Conservation (phyloP, 2,329 filamentous ascomycete species). For the Zymoseptoria pseudotritici region DNA sequence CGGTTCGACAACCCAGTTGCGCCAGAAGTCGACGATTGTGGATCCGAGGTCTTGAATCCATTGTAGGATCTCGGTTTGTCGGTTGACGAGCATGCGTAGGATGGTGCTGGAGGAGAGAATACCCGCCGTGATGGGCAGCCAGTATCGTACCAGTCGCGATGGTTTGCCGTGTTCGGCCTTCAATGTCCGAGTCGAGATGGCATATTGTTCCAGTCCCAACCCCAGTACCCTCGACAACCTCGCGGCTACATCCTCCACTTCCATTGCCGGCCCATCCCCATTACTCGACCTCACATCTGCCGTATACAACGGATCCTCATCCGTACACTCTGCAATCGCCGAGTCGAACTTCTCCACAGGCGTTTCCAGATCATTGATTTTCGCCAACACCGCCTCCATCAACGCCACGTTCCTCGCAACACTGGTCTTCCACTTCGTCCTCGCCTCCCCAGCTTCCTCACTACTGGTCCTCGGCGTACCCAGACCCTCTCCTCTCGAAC, state of each 20-base stretch:
- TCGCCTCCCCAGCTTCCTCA: conserved; percentile 7
- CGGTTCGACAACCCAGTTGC: conserved; percentile 91
- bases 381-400: conserved; percentile 76
- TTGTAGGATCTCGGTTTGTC: conserved; percentile 65
- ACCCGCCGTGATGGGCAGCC: conserved; percentile 66
- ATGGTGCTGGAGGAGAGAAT: conserved; percentile 80
- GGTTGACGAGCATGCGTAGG: conserved; percentile 68
- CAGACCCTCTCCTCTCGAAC: conserved; percentile 27
- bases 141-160: conserved; percentile 70
- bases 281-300: conserved; percentile 23
- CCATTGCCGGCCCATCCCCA: conserved; percentile 3
- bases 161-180: conserved; percentile 66
- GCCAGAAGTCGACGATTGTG: conserved; percentile 83
- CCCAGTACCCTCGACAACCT: conserved; percentile 64
- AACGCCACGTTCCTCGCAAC: conserved; percentile 74
- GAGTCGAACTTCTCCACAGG: conserved; percentile 49
- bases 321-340: conserved; percentile 49
- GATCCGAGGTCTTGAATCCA: conserved; percentile 74
- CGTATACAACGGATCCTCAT: conserved; percentile 41
- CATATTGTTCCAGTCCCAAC: conserved; percentile 60
- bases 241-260: conserved; percentile 52
- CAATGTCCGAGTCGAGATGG: conserved; percentile 47
- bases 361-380: conserved; percentile 57
- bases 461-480: conserved; percentile 21
- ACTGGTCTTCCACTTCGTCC: conserved; percentile 60